Conservation (phyloP, 2,329 filamentous ascomycete genomes). For the Pyrenophora teres region DNA sequence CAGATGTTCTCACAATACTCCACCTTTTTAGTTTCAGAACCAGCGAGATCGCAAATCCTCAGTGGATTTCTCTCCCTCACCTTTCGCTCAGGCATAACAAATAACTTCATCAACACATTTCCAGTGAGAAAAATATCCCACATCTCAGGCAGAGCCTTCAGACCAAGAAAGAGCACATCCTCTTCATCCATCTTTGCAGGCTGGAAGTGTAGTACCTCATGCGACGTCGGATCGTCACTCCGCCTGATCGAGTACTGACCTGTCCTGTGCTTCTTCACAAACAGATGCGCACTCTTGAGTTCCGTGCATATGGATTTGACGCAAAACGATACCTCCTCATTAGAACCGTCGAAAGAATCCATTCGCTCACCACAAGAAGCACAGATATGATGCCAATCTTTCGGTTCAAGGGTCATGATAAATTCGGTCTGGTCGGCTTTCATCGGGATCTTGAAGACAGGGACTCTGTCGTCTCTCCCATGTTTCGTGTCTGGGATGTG, state of each 20-base stretch:
- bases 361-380: not conserved
- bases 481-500: not conserved
- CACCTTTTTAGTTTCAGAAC: not conserved
- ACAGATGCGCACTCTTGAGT: not conserved
- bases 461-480: not conserved
- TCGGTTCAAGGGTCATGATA: not conserved
- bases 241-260: not conserved
- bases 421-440: not conserved
- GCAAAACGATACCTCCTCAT: not conserved
- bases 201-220: conserved; percentile 1
- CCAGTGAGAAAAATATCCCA: not conserved
- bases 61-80: not conserved
- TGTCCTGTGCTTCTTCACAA: not conserved
- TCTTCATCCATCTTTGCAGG: not conserved
- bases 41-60: not conserved
- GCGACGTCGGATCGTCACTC: not conserved
- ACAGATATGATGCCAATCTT: not conserved
- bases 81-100: not conserved
- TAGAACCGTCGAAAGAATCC: not conserved
- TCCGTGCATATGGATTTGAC: not conserved
- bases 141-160: not conserved
- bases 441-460: not conserved
- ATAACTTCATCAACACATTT: not conserved
- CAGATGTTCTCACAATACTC: not conserved
- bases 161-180: not conserved